A percentile compares a stretch with the other conserved stretches of the same genome.
Evolutionary conservation across 805 yeast species (phyloP).

Genomic region (Suhomyces vadensis): DNA sequence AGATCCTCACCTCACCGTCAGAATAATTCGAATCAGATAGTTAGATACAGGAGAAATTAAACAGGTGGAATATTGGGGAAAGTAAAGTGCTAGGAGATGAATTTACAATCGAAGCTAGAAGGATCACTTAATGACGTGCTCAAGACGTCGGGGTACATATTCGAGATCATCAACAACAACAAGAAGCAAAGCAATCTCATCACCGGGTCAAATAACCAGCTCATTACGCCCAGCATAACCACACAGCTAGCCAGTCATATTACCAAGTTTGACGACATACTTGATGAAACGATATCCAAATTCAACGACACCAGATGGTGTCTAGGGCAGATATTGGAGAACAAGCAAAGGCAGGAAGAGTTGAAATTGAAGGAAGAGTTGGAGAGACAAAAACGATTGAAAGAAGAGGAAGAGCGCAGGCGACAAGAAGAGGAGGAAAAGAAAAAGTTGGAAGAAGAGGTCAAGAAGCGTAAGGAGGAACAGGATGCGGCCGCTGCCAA

Average conservation of each 20-base stretch:
- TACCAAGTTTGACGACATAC: slow-evolving; percentile 40
- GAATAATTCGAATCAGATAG: no score
- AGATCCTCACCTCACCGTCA: no score
- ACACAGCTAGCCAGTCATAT: slow-evolving; percentile 36
- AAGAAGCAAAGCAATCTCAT: slow-evolving; percentile 42
- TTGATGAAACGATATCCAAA: slow-evolving; percentile 44
- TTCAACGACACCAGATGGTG: slow-evolving; percentile 48
- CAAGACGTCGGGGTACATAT: slow-evolving; percentile 44
- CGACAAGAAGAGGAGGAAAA: slow-evolving; percentile 18
- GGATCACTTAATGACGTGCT: slow-evolving; percentile 42
- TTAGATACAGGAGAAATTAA: no score
- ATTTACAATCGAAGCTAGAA: slow-evolving; percentile 41
- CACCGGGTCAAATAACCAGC: slow-evolving; percentile 43
- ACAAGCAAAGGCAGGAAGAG: slow-evolving; percentile 43
- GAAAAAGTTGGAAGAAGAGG: slow-evolving; percentile 14
- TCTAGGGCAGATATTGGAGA: slow-evolving; percentile 42
- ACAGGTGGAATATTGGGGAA: no score
- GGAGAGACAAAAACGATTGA: slow-evolving; percentile 27
- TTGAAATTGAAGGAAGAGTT: slow-evolving; percentile 36
- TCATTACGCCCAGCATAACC: slow-evolving; percentile 39
- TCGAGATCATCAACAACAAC: slow-evolving; percentile 42
- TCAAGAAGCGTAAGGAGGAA: slow-evolving; percentile 1
- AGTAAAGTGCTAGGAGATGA: no score
- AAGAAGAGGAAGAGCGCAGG: slow-evolving; percentile 29
- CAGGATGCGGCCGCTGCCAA: slow-evolving; percentile 14